Base-by-base conservation (phyloP, 108 stramenopile genomes). In the Nitzschia sp. region DNA sequence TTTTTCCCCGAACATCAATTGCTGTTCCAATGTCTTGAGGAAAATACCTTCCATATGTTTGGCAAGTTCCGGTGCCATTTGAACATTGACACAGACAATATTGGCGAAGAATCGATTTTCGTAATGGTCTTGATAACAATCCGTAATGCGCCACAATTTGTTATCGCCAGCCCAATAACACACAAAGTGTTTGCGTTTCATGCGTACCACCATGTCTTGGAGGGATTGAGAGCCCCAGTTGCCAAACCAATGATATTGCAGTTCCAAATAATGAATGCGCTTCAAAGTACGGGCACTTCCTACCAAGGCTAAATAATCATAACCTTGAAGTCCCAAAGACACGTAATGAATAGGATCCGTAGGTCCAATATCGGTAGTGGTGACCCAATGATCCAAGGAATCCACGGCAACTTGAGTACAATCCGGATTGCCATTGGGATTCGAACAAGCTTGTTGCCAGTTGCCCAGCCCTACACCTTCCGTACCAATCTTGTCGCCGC, bases 1-100 rank as follows among this genome's bases (percentile, higher is more conserved):
- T n/a, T n/a, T n/a, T n/a, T n/a, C n/a, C 24, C 51, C 51, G 19
- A 53, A 53, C 19, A 17, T 19, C 13, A 53, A 6, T 6, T 53
- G 4, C 51, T 36, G 36, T 21, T 8, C 23, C 54, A 83, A 51
- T 60, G 79, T 80, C n/a, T 66, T 30, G 19, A 34, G 31, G 42
- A 85, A 85, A 15, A 70, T 29, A 18, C 53, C 11, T 64, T 85
- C 84, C 84, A 85, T 85, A 2, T 54, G 34, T 23, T 70, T 28
- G 11, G 69, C 65, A 0, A 85, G 49, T 3, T 35, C 18, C 31
- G 36, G 27, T 32, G 48, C 84, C 23, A 19, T 13, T 5, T 34
- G 64, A 19, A 72, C 28, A 62, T 88, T 80, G 5, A 83, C 86
- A 60, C 86, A 88, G 9, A 78, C 86, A 9, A 88, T 61, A 75